phyloP scores from a whole-genome alignment of 768 basidiomycete species.

The Psilocybe cubensis region DNA sequence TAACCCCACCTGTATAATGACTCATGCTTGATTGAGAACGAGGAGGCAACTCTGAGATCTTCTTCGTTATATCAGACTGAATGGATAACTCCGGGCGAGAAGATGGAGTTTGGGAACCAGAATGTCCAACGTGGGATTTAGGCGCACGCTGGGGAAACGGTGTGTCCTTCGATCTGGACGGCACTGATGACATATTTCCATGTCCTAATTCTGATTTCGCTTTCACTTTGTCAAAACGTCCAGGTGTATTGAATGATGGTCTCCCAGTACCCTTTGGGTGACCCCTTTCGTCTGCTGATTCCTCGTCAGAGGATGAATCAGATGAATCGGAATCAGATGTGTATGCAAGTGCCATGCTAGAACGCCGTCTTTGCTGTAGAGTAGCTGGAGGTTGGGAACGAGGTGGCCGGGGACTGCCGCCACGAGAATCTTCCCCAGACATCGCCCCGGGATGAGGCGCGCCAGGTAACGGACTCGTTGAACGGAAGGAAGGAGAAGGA shows the following conservation, averaged over 20 bases:
- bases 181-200: constrained; percentile 23
- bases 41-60: constrained; percentile 18
- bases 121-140: constrained; percentile 34
- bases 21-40: constrained; percentile 41
- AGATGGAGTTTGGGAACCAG: constrained; percentile 15
- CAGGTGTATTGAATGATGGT: constrained; percentile 14
- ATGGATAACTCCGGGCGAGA: constrained; percentile 8
- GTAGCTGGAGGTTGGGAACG: constrained; percentile 21
- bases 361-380: constrained; percentile 21
- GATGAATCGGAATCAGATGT: constrained; percentile 34
- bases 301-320: constrained; percentile 26
- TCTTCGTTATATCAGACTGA: constrained; percentile 9
- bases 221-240: constrained; percentile 24
- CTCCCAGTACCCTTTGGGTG: constrained; percentile 12
- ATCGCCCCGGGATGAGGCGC: constrained; percentile 19
- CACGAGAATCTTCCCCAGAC: constrained; percentile 24
- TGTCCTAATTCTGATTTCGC: constrained; percentile 48
- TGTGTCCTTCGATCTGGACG: constrained; percentile 19
- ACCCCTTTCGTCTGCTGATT: constrained; percentile 27
- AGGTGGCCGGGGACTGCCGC: constrained; percentile 26
- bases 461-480: constrained; percentile 33
- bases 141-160: constrained; percentile 23
- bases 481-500: constrained; percentile 55
- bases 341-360: constrained; percentile 25
- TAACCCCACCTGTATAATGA: constrained; percentile 27